Percentiles rank a stretch among this genome's conserved stretches.
phyloP scores from a whole-genome alignment of 1,284 basidiomycete genomes.

The Trichosporon sp. region DNA sequence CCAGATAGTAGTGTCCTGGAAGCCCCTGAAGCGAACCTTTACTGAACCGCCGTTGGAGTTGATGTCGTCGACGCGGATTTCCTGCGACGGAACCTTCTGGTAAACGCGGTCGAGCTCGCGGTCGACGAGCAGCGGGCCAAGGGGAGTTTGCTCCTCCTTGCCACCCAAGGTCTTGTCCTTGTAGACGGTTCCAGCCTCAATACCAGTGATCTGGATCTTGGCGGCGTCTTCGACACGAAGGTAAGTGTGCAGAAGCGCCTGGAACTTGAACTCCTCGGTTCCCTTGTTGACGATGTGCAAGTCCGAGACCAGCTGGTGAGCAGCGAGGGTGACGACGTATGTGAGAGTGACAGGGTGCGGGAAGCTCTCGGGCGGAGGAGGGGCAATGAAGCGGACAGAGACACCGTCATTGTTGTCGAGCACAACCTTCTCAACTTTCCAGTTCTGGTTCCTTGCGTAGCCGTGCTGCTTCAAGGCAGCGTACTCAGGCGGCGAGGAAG shows the following conservation, averaged over 20 bases:
- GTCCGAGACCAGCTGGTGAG: slow-evolving; percentile 69
- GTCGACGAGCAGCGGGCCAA: slow-evolving; percentile 36
- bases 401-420: slow-evolving; percentile 67
- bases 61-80: slow-evolving; percentile 38
- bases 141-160: slow-evolving; percentile 27
- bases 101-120: slow-evolving; percentile 42
- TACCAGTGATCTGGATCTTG: slow-evolving; percentile 36
- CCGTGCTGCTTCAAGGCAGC: slow-evolving; percentile 72
- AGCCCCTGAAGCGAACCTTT: slow-evolving; percentile 58
- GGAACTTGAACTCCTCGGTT: slow-evolving; percentile 62
- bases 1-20: slow-evolving; percentile 61
- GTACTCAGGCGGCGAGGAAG: slow-evolving; percentile 54
- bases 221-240: slow-evolving; percentile 61
- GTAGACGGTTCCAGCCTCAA: slow-evolving; percentile 58
- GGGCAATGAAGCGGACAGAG: slow-evolving; percentile 64
- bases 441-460: slow-evolving; percentile 68
- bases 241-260: slow-evolving; percentile 82
- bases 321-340: slow-evolving; percentile 72
- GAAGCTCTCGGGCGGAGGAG: slow-evolving; percentile 59
- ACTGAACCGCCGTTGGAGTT: slow-evolving; percentile 41
- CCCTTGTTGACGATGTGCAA: slow-evolving; percentile 67
- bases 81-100: slow-evolving; percentile 37
- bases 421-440: slow-evolving; percentile 63
- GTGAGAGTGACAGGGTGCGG: slow-evolving; percentile 62
- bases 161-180: slow-evolving; percentile 62